Base-by-base conservation (phyloP, 805 yeast genomes). In the Pichia thaimueangensis region DNA sequence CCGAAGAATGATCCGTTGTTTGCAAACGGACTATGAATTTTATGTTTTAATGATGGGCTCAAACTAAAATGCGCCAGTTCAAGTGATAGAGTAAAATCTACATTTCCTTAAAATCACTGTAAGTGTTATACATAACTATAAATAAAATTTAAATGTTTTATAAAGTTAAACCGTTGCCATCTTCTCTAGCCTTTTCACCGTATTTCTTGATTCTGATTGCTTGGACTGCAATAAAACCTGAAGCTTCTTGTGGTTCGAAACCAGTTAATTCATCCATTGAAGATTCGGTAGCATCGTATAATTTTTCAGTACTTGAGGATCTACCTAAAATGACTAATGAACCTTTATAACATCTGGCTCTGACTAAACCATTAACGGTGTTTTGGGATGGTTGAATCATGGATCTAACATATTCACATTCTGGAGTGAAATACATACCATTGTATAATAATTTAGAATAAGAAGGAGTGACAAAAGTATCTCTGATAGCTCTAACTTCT, bases 221-320 rank as follows among this genome's bases (percentile, higher is more conserved):
- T 74, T 93, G 97, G 56, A 93, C 95, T 54, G 96, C 86, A 68
- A 93, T 93, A 78, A 93, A 93, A 43, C 98, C 98, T 48, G 94
- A 72, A 47, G 98, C 87, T 66, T 91, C 97, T 65, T 85, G 88
- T 51, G 98, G 98, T 58, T 86, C 82, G 76, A 93, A 93, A 47
- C 96, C 98, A 45, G 97, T 88, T 60, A 93, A 80, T 71, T 93
- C 98, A 69, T 93, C 98, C 98, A 93, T 93, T 11, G 97, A 91
- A 13, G 97, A 89, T 68, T 91, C 97, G 43, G 96, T 87, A 52
- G 96, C 96, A 65, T 93, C 97, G 68, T 93, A 93, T 55, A 93
- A 78, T 71, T 88, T 91, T 73, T 93, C 98, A 48, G 97, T 88
- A 51, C 82, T 82, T 21, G 96, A 87, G 49, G 82, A 88, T 77